A percentile compares a stretch with the other conserved stretches of the same genome.
Conservation (phyloP, 306 rosid species). For the Myrica gale region DNA sequence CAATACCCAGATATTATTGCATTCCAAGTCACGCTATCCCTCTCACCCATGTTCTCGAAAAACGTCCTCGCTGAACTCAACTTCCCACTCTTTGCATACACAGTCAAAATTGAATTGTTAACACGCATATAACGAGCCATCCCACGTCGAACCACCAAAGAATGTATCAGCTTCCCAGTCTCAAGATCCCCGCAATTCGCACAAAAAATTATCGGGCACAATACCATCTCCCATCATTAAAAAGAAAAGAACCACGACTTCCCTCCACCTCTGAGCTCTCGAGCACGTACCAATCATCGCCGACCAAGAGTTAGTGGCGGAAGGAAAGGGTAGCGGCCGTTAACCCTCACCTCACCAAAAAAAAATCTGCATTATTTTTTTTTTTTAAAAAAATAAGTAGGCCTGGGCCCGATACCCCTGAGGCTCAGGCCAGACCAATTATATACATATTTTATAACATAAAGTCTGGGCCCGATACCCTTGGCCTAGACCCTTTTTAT, state of each 20-base stretch:
- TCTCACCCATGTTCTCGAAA: conserved; percentile 60
- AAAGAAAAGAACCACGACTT: conserved; percentile 61
- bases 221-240: conserved; percentile 61
- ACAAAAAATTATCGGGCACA: conserved; percentile 72
- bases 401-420: too few species aligned
- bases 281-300: conserved; percentile 88
- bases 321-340: too few species aligned
- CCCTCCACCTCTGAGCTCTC: conserved; percentile 62
- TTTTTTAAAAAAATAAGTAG: too few species aligned
- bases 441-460: too few species aligned
- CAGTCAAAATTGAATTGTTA: conserved; percentile 56
- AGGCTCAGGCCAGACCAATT: too few species aligned
- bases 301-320: conserved; percentile 95
- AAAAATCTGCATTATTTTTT: too few species aligned
- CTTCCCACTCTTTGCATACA: conserved; percentile 69
- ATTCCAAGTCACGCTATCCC: conserved; percentile 67
- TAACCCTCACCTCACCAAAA: too few species aligned
- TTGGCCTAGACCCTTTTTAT: too few species aligned
- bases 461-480: too few species aligned
- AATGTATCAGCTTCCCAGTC: conserved; percentile 62
- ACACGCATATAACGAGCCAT: conserved; percentile 41
- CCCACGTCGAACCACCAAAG: conserved; percentile 55
- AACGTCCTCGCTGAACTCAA: conserved; percentile 56
- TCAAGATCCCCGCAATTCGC: conserved; percentile 54
- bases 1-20: conserved; percentile 69